Conservation (phyloP, 257 asterid species). For the Solanum piurae region DNA sequence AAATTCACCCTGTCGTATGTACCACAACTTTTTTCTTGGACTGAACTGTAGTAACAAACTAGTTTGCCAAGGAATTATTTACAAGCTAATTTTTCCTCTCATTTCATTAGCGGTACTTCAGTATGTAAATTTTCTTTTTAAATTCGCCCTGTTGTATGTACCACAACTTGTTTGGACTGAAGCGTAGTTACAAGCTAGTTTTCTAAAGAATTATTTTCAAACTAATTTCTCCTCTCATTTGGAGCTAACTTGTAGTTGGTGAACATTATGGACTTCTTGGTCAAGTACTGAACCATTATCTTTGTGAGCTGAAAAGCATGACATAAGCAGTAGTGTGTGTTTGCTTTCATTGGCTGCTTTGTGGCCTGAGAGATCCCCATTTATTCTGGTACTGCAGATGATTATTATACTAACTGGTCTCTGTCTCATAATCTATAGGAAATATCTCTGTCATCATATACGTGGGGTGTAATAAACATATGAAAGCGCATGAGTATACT, state of each 20-base stretch:
- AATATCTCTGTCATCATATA: background rate
- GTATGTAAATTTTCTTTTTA: background rate
- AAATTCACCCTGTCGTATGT: background rate
- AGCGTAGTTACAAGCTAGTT: background rate
- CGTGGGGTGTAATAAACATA: background rate
- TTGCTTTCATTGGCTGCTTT: background rate
- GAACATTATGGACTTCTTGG: background rate
- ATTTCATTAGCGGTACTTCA: background rate
- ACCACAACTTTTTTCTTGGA: background rate
- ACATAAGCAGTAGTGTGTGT: background rate
- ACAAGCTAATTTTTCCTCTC: background rate
- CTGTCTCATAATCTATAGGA: background rate
- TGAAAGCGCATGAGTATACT: background rate
- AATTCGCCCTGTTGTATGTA: background rate
- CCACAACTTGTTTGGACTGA: background rate
- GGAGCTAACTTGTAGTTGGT: background rate
- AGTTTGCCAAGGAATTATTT: background rate
- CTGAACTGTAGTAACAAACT: background rate
- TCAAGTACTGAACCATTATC: background rate
- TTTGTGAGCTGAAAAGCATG: background rate
- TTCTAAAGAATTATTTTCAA: background rate
- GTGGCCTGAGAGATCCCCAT: background rate
- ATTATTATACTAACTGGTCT: background rate
- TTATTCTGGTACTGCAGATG: background rate
- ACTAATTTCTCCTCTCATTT: background rate